A percentile compares a stretch with the other conserved stretches of the same genome.
Evolutionary conservation across 768 basidiomycete species (phyloP).

Genomic region (Kwoniella newhampshirensis): DNA sequence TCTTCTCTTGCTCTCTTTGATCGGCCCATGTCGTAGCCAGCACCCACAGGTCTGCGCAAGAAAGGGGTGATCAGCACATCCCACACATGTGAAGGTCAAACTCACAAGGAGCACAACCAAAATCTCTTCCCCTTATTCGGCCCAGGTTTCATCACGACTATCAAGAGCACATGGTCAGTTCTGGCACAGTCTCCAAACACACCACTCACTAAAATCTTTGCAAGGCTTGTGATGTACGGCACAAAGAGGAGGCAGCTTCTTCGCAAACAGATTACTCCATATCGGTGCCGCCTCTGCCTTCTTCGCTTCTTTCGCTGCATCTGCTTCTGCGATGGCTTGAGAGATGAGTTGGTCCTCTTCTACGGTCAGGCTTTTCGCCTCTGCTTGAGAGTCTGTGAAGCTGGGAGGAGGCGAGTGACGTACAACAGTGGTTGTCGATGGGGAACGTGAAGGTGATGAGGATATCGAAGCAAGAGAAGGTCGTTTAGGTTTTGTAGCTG

Average conservation of each 20-base stretch:
- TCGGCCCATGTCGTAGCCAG: conserved; percentile 50
- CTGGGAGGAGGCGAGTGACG: conserved; percentile 3
- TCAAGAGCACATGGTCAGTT: not conserved
- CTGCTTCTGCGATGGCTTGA: conserved; percentile 37
- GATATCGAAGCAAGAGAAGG: not conserved
- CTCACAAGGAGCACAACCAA: conserved; percentile 53
- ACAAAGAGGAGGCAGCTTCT: conserved; percentile 52
- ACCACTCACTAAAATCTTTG: conserved; percentile 49
- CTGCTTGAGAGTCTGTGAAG: not conserved
- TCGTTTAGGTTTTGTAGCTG: conserved; percentile 1
- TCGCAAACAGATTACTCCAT: conserved; percentile 50
- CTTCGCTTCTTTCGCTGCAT: conserved; percentile 23
- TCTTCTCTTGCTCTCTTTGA: conserved; percentile 49
- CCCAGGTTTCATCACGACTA: conserved; percentile 52
- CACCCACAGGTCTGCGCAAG: conserved; percentile 46
- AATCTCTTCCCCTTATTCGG: conserved; percentile 53
- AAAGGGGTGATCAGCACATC: not conserved
- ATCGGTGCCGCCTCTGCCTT: conserved; percentile 40
- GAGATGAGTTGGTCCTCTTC: conserved; percentile 38
- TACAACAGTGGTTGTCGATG: not conserved
- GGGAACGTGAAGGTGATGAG: conserved; percentile 8
- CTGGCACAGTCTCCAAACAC: not conserved
- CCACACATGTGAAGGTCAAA: not conserved
- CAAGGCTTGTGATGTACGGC: conserved; percentile 49
- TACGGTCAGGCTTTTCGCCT: not conserved